These are phyloP conservation scores for Termitomyces eurrhizus DNA, from an alignment of 768 basidiomycete species.

Conservation along the genomic window DNA sequence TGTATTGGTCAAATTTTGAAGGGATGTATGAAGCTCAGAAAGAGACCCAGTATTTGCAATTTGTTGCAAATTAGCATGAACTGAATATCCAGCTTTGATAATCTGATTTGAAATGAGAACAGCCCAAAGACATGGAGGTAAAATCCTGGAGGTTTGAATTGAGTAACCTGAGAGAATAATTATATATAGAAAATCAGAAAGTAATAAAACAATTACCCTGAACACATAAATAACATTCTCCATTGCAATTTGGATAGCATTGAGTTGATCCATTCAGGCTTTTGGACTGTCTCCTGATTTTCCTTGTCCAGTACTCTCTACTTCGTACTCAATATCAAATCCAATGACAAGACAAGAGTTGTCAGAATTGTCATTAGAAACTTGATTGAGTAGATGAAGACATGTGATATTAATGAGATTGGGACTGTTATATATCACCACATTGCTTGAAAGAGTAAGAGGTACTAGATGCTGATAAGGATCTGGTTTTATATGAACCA, in stretches of 20 bases:
- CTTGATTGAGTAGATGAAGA: background rate
- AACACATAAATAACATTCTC: background rate
- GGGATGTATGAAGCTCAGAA: too few relatives aligned
- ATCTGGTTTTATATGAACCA: background rate
- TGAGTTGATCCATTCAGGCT: background rate
- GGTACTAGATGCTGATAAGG: background rate
- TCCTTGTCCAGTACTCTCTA: background rate
- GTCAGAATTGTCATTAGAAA: background rate
- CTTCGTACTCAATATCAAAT: background rate
- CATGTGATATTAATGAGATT: conserved; percentile 6
- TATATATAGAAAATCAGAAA: too few relatives aligned
- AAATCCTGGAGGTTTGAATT: too few relatives aligned
- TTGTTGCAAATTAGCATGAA: background rate
- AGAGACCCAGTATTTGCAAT: background rate
- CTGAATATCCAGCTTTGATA: too few relatives aligned
- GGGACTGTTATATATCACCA: background rate
- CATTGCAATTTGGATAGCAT: conserved; percentile 2
- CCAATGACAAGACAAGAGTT: background rate
- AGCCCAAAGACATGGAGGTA: too few relatives aligned
- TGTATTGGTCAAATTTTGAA: too few relatives aligned
- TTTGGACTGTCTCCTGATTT: background rate
- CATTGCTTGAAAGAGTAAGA: background rate
- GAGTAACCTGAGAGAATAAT: too few relatives aligned
- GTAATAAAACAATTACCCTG: too few relatives aligned
- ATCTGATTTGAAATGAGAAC: background rate